Evolutionary conservation across 179 eudicot genomes (phyloP).

Genomic region (Silene noctiflora): DNA sequence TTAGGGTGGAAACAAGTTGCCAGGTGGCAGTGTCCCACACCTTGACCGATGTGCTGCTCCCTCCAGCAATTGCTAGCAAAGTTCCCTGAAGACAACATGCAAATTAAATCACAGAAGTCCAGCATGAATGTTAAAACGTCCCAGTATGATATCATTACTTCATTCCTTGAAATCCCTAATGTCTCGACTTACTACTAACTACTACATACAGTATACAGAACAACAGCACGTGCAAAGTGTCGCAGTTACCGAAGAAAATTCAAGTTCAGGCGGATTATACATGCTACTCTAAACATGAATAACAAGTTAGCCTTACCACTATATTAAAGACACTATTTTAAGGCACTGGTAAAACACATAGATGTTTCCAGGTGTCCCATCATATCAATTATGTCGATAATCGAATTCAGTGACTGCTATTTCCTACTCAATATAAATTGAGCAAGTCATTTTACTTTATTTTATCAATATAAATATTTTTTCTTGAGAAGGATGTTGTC

Average conservation of each 20-base stretch:
- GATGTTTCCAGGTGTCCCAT: background rate
- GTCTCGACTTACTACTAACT: background rate
- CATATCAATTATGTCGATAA: background rate
- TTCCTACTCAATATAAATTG: too few species aligned
- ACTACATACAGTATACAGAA: background rate
- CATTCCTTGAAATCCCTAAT: background rate
- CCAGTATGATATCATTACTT: background rate
- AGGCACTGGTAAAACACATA: too few species aligned
- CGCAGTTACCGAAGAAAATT: background rate
- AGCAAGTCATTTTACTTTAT: too few species aligned
- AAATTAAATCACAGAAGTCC: background rate
- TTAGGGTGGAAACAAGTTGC: slow-evolving; percentile 59
- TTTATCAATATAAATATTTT: too few species aligned
- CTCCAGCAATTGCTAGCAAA: slow-evolving; percentile 90
- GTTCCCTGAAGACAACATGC: slow-evolving; percentile 56
- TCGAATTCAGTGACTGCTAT: background rate
- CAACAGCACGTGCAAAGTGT: background rate
- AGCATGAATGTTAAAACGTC: background rate
- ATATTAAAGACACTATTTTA: too few species aligned
- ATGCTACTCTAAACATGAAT: slow-evolving; percentile 2
- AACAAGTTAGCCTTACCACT: background rate
- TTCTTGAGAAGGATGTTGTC: too few species aligned
- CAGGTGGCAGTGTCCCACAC: slow-evolving; percentile 93
- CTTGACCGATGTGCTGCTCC: slow-evolving; percentile 88
- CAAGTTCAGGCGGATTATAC: background rate